Conservation (phyloP, 352 stramenopile genomes). For the Globisporangium takayamanum region DNA sequence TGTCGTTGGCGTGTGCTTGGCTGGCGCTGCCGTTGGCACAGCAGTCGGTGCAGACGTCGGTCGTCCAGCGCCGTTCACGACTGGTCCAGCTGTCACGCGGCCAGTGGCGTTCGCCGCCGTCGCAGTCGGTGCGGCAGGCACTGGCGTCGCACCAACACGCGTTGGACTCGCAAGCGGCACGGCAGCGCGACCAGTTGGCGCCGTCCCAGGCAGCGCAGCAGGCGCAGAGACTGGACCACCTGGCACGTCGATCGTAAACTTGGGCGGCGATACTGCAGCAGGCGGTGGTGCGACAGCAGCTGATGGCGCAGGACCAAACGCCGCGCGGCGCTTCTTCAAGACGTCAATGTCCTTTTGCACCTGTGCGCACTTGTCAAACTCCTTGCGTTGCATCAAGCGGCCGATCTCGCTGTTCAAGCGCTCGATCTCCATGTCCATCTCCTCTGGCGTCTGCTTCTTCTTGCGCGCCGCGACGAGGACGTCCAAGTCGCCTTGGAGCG, state of each 20-base stretch:
- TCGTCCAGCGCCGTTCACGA: slow-evolving; percentile 6
- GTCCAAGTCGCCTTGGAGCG: slow-evolving; percentile 68
- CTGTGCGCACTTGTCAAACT: slow-evolving; percentile 84
- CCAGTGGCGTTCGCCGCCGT: neutral
- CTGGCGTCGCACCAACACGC: neutral
- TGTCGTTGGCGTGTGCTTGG: neutral
- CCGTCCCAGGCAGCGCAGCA: slow-evolving; percentile 36
- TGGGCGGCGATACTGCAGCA: slow-evolving; percentile 1
- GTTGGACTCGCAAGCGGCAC: slow-evolving; percentile 10
- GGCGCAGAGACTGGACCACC: slow-evolving; percentile 39
- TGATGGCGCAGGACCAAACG: slow-evolving; percentile 35
- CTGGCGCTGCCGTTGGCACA: slow-evolving; percentile 1
- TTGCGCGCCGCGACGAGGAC: slow-evolving; percentile 64
- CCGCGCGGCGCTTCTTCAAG: slow-evolving; percentile 61
- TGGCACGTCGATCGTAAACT: slow-evolving; percentile 9
- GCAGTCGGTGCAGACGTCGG: slow-evolving; percentile 2
- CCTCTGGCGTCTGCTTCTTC: slow-evolving; percentile 80
- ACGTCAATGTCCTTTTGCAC: slow-evolving; percentile 81
- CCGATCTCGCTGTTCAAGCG: slow-evolving; percentile 63
- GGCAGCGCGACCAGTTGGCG: slow-evolving; percentile 4
- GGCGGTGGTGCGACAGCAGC: slow-evolving; percentile 1
- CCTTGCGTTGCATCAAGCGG: slow-evolving; percentile 67
- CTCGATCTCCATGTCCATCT: slow-evolving; percentile 76
- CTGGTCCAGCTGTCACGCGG: slow-evolving; percentile 5
- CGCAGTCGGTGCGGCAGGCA: neutral